Conservation (phyloP, 2,329 filamentous ascomycete genomes). For the Cladobotryum mycophilum region DNA sequence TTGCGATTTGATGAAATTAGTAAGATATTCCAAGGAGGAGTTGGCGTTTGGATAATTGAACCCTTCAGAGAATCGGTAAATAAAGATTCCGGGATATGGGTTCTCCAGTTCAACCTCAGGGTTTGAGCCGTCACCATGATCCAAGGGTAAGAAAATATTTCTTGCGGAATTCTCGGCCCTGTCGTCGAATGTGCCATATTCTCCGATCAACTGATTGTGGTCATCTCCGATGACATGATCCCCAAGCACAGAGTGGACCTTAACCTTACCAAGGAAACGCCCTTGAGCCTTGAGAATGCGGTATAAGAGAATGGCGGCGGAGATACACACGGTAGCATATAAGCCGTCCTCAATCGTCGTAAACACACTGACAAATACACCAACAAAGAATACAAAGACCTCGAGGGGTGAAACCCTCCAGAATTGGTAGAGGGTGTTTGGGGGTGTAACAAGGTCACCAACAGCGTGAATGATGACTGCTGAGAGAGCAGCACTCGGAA, state of each 20-base stretch:
- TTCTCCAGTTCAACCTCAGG: slow-evolving; percentile 71
- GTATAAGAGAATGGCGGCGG: slow-evolving; percentile 72
- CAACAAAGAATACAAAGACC: slow-evolving; percentile 85
- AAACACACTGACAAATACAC: slow-evolving; percentile 87
- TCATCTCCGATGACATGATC: slow-evolving; percentile 66
- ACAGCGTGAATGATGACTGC: slow-evolving; percentile 96
- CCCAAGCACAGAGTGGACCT: slow-evolving; percentile 72
- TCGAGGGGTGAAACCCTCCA: slow-evolving; percentile 90
- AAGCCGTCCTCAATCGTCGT: slow-evolving; percentile 85
- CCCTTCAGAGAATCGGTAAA: slow-evolving; percentile 89
- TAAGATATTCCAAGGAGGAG: slow-evolving; percentile 76
- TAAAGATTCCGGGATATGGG: slow-evolving; percentile 88
- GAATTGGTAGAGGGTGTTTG: slow-evolving; percentile 89
- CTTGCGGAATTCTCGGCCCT: slow-evolving; percentile 48
- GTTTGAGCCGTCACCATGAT: slow-evolving; percentile 86
- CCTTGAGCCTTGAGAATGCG: slow-evolving; percentile 78
- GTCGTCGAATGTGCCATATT: slow-evolving; percentile 52
- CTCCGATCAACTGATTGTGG: slow-evolving; percentile 37
- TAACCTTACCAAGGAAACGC: slow-evolving; percentile 63
- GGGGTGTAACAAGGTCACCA: slow-evolving; percentile 83
- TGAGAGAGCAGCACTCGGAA: slow-evolving; percentile 71
- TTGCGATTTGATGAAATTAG: slow-evolving; percentile 58
- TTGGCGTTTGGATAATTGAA: slow-evolving; percentile 96
- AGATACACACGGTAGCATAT: slow-evolving; percentile 76
- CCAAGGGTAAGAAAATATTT: slow-evolving; percentile 80